Evolutionary conservation across 495 filamentous ascomycete species (phyloP), one percentile per base, ranked within the genome.

Genomic region (Penicillium canescens): DNA sequence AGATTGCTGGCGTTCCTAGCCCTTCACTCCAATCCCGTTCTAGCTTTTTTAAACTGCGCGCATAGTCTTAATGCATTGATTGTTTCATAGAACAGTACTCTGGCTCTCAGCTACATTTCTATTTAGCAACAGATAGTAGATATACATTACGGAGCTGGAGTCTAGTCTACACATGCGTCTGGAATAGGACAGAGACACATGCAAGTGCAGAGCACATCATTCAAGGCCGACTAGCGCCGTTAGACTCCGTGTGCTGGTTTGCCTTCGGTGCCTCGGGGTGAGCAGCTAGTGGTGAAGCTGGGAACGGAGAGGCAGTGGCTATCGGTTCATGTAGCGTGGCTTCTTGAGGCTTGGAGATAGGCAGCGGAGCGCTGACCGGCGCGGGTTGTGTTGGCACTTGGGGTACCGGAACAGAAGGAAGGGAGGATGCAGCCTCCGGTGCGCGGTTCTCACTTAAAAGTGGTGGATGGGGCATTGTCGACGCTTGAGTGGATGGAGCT

Each of bases 221-320:
- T 51, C 31, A 51, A 37, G 46, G 20, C 16, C 33, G 48, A 50
- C 16, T 35, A 23, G 39, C 33, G 24, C 57, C 61, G 36, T 64
- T 64, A 6, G 46, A 1, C 31, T 55, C 46, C 2, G 9, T 33
- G 12, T 45, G 21, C 20, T 57, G 37, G 11, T 4, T 46, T 9
- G 41, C 16, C 31, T 50, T 52, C 7, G 50, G 39, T 9, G 11
- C 28, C 14, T 52, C 58, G 11, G 42, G 4, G 8, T 43, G n/a
- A 7, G 47, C 51, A 41, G 20, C 2, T 0, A 26, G 33, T 23
- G 26, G 28, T 31, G 23, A 16, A 18, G 42, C 12, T 40, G 33
- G 35, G 24, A 21, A 26, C 20, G 13, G 5, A 31, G 35, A 11
- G 2, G 10, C n/a, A 1, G 52, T 14, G 8, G 16, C 38, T 23